These are phyloP conservation scores for Dryas octopetala DNA, from an alignment of 306 rosid species.

Conservation along the genomic window DNA sequence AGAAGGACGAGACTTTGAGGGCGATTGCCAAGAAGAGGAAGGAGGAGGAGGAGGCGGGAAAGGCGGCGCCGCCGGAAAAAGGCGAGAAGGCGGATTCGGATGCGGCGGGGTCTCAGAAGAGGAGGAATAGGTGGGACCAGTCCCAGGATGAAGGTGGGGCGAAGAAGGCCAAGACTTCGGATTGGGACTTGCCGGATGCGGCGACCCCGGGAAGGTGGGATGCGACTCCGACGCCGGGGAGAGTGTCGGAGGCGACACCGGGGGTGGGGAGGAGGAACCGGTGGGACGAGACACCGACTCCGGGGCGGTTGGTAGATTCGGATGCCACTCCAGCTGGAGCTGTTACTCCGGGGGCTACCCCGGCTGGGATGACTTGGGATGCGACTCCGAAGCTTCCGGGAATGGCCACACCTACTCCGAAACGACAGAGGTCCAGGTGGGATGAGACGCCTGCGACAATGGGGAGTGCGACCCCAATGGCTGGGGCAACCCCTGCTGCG, in stretches of 20 bases:
- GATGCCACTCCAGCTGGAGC: constrained; percentile 74
- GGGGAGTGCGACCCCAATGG: constrained; percentile 73
- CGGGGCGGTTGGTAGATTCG: constrained; percentile 58
- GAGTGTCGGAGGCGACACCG: constrained; percentile 59
- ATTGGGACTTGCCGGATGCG: constrained; percentile 66
- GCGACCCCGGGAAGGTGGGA: constrained; percentile 67
- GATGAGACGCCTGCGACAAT: constrained; percentile 75
- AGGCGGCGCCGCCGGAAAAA: constrained; percentile 27
- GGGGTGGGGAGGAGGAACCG: constrained; percentile 63
- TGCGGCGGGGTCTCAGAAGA: constrained; percentile 38
- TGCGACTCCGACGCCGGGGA: constrained; percentile 62
- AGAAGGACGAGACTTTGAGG: constrained; percentile 59
- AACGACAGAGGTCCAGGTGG: constrained; percentile 72
- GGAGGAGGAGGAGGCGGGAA: constrained; percentile 60
- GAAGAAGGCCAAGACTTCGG: constrained; percentile 38
- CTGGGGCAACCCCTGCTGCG: constrained; percentile 66
- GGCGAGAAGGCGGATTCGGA: constrained; percentile 5
- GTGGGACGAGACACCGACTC: constrained; percentile 80
- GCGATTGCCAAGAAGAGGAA: constrained; percentile 58
- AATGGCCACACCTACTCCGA: constrained; percentile 70
- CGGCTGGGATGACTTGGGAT: constrained; percentile 83
- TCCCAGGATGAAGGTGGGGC: constrained; percentile 63
- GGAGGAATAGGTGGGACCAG: constrained; percentile 73
- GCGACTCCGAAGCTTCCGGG: constrained; percentile 71
- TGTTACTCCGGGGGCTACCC: constrained; percentile 72